Percentiles rank a stretch among this genome's conserved stretches.
Evolutionary conservation across 352 stramenopile species (phyloP).

Genomic region (Nothophytophthora sp.): DNA sequence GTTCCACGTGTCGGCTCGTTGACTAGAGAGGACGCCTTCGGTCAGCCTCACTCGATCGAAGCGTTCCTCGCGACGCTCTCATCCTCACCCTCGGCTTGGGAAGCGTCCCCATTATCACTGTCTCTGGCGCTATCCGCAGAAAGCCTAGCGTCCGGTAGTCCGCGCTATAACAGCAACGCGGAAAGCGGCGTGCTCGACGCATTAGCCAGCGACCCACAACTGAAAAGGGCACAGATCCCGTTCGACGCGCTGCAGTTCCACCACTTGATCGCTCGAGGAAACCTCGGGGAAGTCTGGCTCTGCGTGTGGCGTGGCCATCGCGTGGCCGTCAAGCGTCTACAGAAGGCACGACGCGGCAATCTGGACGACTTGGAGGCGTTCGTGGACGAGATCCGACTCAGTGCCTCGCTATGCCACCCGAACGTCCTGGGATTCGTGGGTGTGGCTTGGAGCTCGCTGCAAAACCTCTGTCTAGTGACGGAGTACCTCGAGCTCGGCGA

Average conservation of each 20-base stretch:
- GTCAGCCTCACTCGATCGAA: constrained; percentile 5
- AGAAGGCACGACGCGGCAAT: constrained; percentile 17
- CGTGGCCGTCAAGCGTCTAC: constrained; percentile 44
- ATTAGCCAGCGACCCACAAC: constrained; percentile 20
- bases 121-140: constrained; percentile 17
- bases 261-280: constrained; percentile 25
- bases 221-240: constrained; percentile 23
- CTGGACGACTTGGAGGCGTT: constrained; percentile 30
- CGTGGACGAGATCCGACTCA: constrained; percentile 33
- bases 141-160: constrained; percentile 20
- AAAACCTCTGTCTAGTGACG: constrained; percentile 46
- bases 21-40: constrained; percentile 13
- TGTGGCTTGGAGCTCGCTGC: constrained; percentile 37
- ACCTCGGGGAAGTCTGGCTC: constrained; percentile 36
- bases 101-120: constrained; percentile 12
- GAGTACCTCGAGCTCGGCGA: constrained; percentile 48
- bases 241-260: constrained; percentile 42
- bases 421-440: constrained; percentile 47
- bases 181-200: constrained; percentile 14
- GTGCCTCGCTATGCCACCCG: constrained; percentile 31
- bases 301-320: constrained; percentile 25
- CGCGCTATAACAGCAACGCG: not conserved
- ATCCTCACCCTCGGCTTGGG: constrained; percentile 4
- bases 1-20: not conserved
- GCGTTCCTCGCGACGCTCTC: constrained; percentile 15